Evolutionary conservation across 768 basidiomycete species (phyloP), one percentile per base, ranked within the genome.

Genomic region (Russula emetica): DNA sequence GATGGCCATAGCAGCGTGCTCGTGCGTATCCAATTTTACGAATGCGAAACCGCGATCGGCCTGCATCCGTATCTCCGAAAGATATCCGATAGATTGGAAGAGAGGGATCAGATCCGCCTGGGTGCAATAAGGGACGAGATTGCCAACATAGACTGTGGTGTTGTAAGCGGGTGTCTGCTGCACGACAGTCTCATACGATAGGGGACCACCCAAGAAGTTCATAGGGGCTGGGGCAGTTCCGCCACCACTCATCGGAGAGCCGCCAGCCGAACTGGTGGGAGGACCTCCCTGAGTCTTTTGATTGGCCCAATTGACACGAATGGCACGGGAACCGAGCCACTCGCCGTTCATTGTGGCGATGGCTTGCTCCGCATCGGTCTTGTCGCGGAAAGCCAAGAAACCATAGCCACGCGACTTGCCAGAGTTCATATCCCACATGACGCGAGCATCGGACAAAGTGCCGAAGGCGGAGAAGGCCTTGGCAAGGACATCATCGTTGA

Each of bases 351-450:
- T 99, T 65, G 96, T 95, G 36, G 92, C 90, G 74, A 99, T 99
- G 49, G 97, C 97, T 76, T 98, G 97, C 75, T 99, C 97, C 36
- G 97, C 97, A 71, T 99, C 97, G 58, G 96, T 93, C 78, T 96
- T 95, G 80, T 99, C 97, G 71, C 96, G 85, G 84, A 98, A 98
- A 3, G 96, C 95, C 68, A 98, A 84, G 83, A 98, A 98, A 56
- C 96, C 95, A 73, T 98, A 98, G 47, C 96, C 96, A 71, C 96
- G 89, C 72, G 90, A 93, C 79, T 98, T 98, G 66, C 97, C 97
- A 58, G 95, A 96, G 78, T 95, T 97, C 94, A 98, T 98, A 75
- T 99, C 97, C 96, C 96, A 98, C 96, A 98, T 98, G 65, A 98
- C 97, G 38, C 97, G 86, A 55, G 96, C 96, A 76, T 99, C 97